Evolutionary conservation across 225 moss, liverwort and hornwort species (phyloP), one percentile per base, ranked within the genome.

Genomic region (Marchantia paleacea): DNA sequence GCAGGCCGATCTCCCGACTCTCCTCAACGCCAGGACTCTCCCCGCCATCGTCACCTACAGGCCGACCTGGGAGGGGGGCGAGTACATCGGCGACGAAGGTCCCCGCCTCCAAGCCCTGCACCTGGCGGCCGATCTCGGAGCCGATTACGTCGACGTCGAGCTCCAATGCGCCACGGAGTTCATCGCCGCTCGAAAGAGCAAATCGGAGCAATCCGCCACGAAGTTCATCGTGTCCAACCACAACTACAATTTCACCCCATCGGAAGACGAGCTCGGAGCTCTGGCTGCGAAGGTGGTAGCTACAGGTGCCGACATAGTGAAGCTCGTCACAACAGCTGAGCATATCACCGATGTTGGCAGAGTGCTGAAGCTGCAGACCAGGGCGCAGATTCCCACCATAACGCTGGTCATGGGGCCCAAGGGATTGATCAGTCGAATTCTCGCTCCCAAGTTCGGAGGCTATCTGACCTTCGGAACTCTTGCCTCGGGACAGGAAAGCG

Each of bases 201-300:
- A 58, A 57, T 70, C 78, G 13, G 80, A 47, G 55, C 72, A 79
- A 1, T 83, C 85, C 8, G 62, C 79, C 15, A 92, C 95, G 28
- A 95, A 95, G 87, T 87, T 95, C 69, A 95, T 99, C 39, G 97
- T 95, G 20, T 99, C 97, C 2, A 99, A 89, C 79, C 95, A 99
- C 83, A 94, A 99, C 75, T 99, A 93, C 88, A 76, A 92, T n/a
- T 84, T 20, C 8, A 95, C 97, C 47, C 95, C 97, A 18, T 78
- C 93, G 19, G 83, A 84, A 52, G 92, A 92, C 79, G 97, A 89
- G 75, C 83, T 99, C 54, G 95, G 91, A 78, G 83, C 80, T 20
- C 83, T 91, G 18, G 79, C 89, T 68, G 91, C 85, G 2, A 85
- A 89, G 81, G 86, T 92, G 76, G 93, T 92, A 79, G 85, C 86